Conservation (phyloP, 2,329 filamentous ascomycete species). For the Hymenoscyphus occultus region DNA sequence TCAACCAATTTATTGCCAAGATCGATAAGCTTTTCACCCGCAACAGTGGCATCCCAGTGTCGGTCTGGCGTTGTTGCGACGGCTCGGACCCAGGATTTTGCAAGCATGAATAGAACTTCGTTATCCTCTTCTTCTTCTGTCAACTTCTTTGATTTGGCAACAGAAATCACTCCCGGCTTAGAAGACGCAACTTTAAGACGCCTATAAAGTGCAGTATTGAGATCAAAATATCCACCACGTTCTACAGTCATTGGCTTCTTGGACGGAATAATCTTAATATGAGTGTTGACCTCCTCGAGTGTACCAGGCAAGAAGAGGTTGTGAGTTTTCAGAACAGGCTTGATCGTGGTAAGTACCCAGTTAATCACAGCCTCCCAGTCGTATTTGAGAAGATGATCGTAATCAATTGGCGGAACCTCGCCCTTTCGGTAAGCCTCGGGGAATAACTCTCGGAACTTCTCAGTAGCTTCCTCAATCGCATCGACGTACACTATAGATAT, state of each 20-base stretch:
- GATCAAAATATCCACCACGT: constrained; percentile 56
- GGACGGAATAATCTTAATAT: constrained; percentile 39
- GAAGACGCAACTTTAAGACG: constrained; percentile 39
- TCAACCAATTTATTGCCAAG: constrained; percentile 22
- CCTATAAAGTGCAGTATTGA: constrained; percentile 44
- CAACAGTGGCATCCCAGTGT: constrained; percentile 47
- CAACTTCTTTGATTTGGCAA: constrained; percentile 19
- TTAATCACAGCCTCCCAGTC: constrained; percentile 65
- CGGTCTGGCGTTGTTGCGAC: constrained; percentile 52
- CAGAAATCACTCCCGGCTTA: constrained; percentile 43
- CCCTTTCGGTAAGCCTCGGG: constrained; percentile 62
- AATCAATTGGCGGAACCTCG: constrained; percentile 60
- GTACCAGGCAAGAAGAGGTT: constrained; percentile 47
- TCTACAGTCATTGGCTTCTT: constrained; percentile 34
- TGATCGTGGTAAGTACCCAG: constrained; percentile 57
- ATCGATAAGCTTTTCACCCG: constrained; percentile 47
- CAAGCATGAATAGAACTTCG: constrained; percentile 40
- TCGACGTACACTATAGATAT: constrained; percentile 50
- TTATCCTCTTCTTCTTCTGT: constrained; percentile 29
- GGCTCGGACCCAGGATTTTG: constrained; percentile 58
- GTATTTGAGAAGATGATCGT: constrained; percentile 59
- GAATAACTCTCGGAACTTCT: constrained; percentile 64
- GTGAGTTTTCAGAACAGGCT: constrained; percentile 41
- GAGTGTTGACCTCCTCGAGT: constrained; percentile 43
- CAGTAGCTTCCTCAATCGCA: constrained; percentile 55